Evolutionary conservation across 768 basidiomycete species (phyloP).

Genomic region (Kockovaella imperatae): DNA sequence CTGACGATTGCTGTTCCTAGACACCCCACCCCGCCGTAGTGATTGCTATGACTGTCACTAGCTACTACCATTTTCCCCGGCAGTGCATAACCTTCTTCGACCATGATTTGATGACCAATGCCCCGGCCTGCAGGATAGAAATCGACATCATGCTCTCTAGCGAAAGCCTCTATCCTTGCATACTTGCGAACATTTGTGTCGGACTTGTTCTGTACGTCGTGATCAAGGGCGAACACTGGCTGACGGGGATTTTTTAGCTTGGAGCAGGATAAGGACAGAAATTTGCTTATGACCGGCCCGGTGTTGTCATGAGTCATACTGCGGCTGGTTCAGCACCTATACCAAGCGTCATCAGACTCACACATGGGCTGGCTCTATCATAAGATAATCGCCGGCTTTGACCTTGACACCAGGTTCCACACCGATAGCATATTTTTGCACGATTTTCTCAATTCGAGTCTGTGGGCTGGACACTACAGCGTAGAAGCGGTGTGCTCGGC

Average conservation of each 20-base stretch:
- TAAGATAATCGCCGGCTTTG: slow-evolving; percentile 96
- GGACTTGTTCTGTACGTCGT: slow-evolving; percentile 94
- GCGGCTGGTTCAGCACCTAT: neutral
- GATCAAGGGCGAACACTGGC: slow-evolving; percentile 92
- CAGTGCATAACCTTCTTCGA: slow-evolving; percentile 98
- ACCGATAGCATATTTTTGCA: slow-evolving; percentile 93
- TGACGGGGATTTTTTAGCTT: slow-evolving; percentile 71
- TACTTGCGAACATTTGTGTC: slow-evolving; percentile 87
- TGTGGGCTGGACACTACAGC: slow-evolving; percentile 49
- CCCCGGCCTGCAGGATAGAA: slow-evolving; percentile 97
- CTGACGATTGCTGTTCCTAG: slow-evolving; percentile 96
- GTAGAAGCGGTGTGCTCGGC: too few species aligned
- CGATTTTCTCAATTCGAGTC: slow-evolving; percentile 93
- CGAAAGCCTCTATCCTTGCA: slow-evolving; percentile 81
- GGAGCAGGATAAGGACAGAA: slow-evolving; percentile 88
- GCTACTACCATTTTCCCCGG: slow-evolving; percentile 92
- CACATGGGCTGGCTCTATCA: slow-evolving; percentile 97
- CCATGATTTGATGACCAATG: slow-evolving; percentile 93
- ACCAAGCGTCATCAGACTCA: slow-evolving; percentile 13
- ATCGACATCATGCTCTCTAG: slow-evolving; percentile 72
- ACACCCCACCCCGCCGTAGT: slow-evolving; percentile 97
- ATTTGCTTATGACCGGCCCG: slow-evolving; percentile 94
- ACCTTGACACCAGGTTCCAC: slow-evolving; percentile 69
- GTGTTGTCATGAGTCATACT: slow-evolving; percentile 69
- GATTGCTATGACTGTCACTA: slow-evolving; percentile 93